Evolutionary conservation across 768 basidiomycete genomes (phyloP).

Genomic region (Tylopilus sp.): DNA sequence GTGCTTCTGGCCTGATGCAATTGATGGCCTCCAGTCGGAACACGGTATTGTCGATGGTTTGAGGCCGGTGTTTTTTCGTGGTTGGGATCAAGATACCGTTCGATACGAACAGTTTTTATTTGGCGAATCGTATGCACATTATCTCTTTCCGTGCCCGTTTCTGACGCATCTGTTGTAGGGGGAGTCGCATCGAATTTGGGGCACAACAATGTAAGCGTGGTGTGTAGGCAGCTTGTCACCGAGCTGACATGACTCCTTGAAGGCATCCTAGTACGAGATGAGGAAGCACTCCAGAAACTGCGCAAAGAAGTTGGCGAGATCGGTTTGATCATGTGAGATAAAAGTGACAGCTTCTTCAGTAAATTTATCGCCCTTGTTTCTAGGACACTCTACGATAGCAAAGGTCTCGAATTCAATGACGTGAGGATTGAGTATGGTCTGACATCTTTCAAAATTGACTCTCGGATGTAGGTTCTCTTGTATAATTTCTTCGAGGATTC

Average conservation of each 20-base stretch:
- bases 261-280: conserved; percentile 72
- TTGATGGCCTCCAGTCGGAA: conserved; percentile 58
- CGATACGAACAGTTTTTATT: conserved; percentile 58
- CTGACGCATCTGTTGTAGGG: conserved; percentile 31
- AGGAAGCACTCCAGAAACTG: conserved; percentile 46
- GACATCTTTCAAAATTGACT: neutral
- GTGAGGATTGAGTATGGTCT: neutral
- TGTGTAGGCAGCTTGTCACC: neutral
- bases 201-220: conserved; percentile 56
- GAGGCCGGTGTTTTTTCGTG: conserved; percentile 56
- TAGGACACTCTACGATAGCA: conserved; percentile 34
- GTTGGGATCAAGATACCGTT: conserved; percentile 42
- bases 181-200: conserved; percentile 53
- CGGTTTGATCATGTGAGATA: conserved; percentile 53
- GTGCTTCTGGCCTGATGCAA: conserved; percentile 59
- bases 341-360: neutral
- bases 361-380: neutral
- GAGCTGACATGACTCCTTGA: neutral
- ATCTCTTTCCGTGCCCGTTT: neutral
- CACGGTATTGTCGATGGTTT: conserved; percentile 49
- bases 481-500: conserved; percentile 78
- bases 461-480: conserved; percentile 51
- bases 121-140: conserved; percentile 38
- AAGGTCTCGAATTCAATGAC: conserved; percentile 28
- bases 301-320: conserved; percentile 52